A percentile compares a stretch with the other conserved stretches of the same genome.
These are phyloP conservation scores for Clonostachys rhizophaga DNA, from an alignment of 2,329 filamentous ascomycete genomes.

Conservation along the genomic window DNA sequence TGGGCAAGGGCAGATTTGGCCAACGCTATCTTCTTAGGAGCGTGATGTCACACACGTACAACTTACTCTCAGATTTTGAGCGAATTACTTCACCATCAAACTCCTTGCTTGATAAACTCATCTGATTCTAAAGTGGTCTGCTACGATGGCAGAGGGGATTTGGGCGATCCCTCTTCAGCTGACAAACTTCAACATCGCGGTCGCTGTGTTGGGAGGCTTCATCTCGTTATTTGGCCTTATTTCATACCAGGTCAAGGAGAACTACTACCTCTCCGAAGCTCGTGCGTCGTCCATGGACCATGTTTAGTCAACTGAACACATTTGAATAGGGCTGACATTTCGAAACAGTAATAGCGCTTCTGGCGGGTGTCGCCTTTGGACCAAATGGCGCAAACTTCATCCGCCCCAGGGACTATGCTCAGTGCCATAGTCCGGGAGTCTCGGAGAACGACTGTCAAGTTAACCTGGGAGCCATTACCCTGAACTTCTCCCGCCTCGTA, in stretches of 20 bases:
- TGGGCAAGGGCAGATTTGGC: too few relatives aligned
- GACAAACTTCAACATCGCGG: constrained; percentile 80
- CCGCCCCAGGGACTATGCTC: constrained; percentile 69
- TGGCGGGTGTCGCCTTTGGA: constrained; percentile 75
- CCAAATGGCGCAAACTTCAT: constrained; percentile 75
- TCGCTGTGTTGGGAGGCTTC: constrained; percentile 78
- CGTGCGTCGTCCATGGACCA: constrained; percentile 45
- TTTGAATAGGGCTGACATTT: background rate
- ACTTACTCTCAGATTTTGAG: too few relatives aligned
- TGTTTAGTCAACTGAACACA: background rate
- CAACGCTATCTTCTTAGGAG: too few relatives aligned
- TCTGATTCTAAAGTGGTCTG: too few relatives aligned
- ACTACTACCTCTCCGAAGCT: constrained; percentile 86
- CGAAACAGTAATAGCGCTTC: constrained; percentile 69
- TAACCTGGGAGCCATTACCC: constrained; percentile 67
- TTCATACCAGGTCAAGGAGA: constrained; percentile 85
- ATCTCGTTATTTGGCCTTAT: constrained; percentile 87
- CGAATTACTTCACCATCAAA: too few relatives aligned
- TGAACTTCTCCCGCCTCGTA: constrained; percentile 82
- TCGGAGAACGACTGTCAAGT: constrained; percentile 24
- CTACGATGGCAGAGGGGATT: constrained; percentile 4
- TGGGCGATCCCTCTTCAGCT: constrained; percentile 44
- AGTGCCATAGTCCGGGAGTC: constrained; percentile 15
- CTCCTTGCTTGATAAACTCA: too few relatives aligned
- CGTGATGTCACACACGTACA: too few relatives aligned